A percentile compares a stretch with the other conserved stretches of the same genome.
Conservation (phyloP, 2,329 filamentous ascomycete genomes). For the Xylaria arbuscula region DNA sequence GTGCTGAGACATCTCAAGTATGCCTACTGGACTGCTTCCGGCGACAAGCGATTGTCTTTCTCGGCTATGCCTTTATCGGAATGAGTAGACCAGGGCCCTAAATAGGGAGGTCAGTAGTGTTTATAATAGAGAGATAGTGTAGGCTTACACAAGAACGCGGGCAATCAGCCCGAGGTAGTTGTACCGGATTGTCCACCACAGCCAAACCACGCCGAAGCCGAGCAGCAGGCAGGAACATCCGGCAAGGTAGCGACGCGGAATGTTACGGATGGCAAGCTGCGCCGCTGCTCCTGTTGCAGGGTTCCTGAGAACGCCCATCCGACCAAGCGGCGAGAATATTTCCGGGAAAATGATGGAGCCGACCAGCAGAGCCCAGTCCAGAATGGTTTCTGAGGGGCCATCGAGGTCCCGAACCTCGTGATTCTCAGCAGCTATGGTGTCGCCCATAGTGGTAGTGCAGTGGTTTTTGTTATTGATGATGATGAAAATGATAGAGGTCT, state of each 20-base stretch:
- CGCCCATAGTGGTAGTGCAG: neutral
- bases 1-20: neutral
- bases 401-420: neutral
- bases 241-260: constrained; percentile 11
- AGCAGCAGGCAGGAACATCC: constrained; percentile 11
- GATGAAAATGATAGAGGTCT: neutral
- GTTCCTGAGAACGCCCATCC: constrained; percentile 16
- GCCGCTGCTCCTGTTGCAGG: neutral
- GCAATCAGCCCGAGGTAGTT: neutral
- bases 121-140: constrained; percentile 9
- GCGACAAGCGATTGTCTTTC: too few relatives aligned
- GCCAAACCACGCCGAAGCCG: constrained; percentile 9
- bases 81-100: neutral
- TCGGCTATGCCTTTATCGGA: too few relatives aligned
- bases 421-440: neutral
- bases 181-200: constrained; percentile 18
- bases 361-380: constrained; percentile 7
- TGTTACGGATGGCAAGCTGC: constrained; percentile 8
- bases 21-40: too few relatives aligned
- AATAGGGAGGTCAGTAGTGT: constrained; percentile 15
- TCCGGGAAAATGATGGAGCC: constrained; percentile 11
- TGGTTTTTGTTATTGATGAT: neutral
- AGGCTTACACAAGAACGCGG: constrained; percentile 8
- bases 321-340: constrained; percentile 13
- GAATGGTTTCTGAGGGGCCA: neutral